Base-by-base conservation (phyloP, 1,284 basidiomycete species). In the Cryptococcus sp. region DNA sequence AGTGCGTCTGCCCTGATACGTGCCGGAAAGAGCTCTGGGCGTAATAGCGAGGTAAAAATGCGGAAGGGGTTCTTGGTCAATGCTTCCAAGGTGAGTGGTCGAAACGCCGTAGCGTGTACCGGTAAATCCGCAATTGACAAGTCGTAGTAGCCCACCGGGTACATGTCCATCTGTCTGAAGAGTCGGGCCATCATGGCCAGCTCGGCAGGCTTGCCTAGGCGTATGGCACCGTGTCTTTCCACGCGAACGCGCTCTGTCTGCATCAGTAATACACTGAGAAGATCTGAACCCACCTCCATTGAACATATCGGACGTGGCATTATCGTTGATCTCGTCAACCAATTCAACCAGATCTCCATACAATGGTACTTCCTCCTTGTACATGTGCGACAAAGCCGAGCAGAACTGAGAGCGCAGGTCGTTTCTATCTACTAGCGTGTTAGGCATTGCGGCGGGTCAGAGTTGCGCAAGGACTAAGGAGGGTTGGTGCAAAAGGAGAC, bases 41-140 rank as follows among this genome's bases (percentile, higher is more conserved):
- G 66, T 0, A 80, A 65, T 13, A 80, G 62, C 22, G 73, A 75
- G 19, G 77, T 78, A 58, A 80, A 80, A 23, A 80, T 73, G 1
- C 79, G 68, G 63, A 80, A 80, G 5, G 79, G 79, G 61, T 80
- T 79, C 58, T 63, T 61, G 3, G 69, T 59, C 23, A 80, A 66
- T 2, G 74, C 60, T 2, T 50, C 55, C n/a, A 58, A 59, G 2
- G 63, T 63, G 40, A 72, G 62, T 3, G 79, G 75, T 25, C 79
- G 63, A 62, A 80, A 80, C 0, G 79, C 78, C 0, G 79, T 80
- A 0, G 79, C 72, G 61, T 80, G 79, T n/a, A 80, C 78, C 8
- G 79, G 79, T 11, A 79, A 63, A 17, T 75, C 74, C 3, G 75
- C 70, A 41, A 66, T 68, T 17, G 74, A 72, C 38, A 80, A 70